Evolutionary conservation across 345 rosid species (phyloP).

Genomic region (Trapa bicornis): DNA sequence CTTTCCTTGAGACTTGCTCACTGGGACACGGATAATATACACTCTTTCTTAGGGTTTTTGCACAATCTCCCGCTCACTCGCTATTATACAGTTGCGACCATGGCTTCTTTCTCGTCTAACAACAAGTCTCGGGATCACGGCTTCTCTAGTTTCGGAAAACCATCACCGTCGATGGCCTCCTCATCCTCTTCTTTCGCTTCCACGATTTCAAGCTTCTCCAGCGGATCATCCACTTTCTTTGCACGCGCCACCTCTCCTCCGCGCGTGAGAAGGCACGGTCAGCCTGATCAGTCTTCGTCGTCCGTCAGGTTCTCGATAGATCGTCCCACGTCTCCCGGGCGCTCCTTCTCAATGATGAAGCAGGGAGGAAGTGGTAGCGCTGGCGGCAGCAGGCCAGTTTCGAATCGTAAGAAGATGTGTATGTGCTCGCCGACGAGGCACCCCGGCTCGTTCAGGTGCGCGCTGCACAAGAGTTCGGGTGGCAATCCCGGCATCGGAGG

Average conservation of each 20-base stretch:
- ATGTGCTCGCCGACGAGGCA: slow-evolving; percentile 45
- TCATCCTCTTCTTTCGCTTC: slow-evolving; percentile 24
- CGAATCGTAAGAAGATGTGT: slow-evolving; percentile 28
- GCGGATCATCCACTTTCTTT: slow-evolving; percentile 15
- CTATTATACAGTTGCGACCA: neutral
- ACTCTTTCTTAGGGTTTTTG: neutral
- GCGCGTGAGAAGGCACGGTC: slow-evolving; percentile 13
- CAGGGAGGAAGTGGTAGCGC: slow-evolving; percentile 10
- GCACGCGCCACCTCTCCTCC: slow-evolving; percentile 26
- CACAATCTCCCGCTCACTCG: neutral
- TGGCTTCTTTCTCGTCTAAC: slow-evolving; percentile 11
- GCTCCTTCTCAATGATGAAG: slow-evolving; percentile 24
- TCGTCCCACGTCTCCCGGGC: slow-evolving; percentile 18
- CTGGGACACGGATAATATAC: neutral
- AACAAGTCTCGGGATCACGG: slow-evolving; percentile 11
- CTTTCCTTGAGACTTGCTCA: neutral
- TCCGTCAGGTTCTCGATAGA: slow-evolving; percentile 31
- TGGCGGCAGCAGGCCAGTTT: slow-evolving; percentile 6
- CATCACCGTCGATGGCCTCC: slow-evolving; percentile 7
- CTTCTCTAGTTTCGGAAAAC: slow-evolving; percentile 8
- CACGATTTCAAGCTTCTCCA: slow-evolving; percentile 18
- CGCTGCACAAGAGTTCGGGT: slow-evolving; percentile 25
- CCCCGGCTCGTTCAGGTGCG: slow-evolving; percentile 43
- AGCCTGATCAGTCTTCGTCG: slow-evolving; percentile 14
- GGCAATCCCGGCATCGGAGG: neutral